Conservation (phyloP, 441 rosid species). For the Bruguiera hainesii region DNA sequence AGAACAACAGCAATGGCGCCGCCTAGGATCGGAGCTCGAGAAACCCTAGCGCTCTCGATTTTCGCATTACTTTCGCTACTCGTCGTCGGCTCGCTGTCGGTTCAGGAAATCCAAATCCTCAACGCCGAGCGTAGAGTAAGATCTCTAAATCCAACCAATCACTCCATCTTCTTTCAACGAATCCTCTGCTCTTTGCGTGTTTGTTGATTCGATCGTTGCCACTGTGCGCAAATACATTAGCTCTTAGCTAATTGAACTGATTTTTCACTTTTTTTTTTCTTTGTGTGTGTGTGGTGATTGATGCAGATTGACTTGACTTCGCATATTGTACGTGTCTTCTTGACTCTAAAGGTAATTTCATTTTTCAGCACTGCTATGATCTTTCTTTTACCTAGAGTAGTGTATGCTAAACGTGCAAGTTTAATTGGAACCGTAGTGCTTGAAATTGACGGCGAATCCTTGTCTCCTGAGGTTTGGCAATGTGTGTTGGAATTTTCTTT, state of each 20-base stretch:
- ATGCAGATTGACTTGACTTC: constrained; percentile 93
- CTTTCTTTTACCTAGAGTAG: too few relatives aligned
- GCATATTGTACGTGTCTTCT: constrained; percentile 74
- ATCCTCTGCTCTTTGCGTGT: not conserved
- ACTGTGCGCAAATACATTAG: not conserved
- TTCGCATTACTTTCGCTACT: constrained; percentile 34
- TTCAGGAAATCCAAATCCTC: constrained; percentile 63
- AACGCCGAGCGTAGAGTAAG: constrained; percentile 93
- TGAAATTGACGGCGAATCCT: not conserved
- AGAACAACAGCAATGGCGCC: constrained; percentile 35
- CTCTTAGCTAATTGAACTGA: constrained; percentile 5
- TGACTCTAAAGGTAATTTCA: constrained; percentile 81
- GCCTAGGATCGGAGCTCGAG: constrained; percentile 27
- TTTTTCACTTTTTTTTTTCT: not conserved
- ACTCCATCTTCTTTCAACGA: not conserved
- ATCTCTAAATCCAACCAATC: constrained; percentile 2
- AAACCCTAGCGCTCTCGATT: constrained; percentile 31
- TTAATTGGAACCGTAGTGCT: not conserved
- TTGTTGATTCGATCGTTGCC: not conserved
- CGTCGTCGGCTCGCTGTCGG: constrained; percentile 40
- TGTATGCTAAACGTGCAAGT: not conserved
- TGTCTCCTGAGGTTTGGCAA: not conserved
- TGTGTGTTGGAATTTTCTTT: not conserved
- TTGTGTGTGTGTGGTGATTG: constrained; percentile 21
- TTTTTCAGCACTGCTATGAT: not conserved